Percentiles rank a stretch among this genome's conserved stretches.
phyloP scores from a whole-genome alignment of 148 eudicot species.

The Oxyria digyna region DNA sequence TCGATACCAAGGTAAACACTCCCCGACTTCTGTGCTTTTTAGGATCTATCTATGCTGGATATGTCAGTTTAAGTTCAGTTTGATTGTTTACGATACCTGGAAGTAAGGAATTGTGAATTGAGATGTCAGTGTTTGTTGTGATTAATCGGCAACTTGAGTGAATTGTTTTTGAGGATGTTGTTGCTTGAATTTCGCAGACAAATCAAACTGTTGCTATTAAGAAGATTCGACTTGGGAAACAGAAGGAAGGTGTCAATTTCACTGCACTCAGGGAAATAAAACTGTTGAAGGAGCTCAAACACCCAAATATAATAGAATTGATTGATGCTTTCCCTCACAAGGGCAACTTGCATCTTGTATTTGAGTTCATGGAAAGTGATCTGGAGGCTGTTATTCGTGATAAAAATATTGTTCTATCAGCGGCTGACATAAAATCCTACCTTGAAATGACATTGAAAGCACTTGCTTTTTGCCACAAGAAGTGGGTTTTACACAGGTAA shows the following conservation, averaged over 20 bases:
- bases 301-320: conserved; percentile 75
- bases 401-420: conserved; percentile 80
- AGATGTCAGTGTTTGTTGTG: not conserved
- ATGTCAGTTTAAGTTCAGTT: not conserved
- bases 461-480: conserved; percentile 83
- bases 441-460: conserved; percentile 90
- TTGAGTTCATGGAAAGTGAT: conserved; percentile 98
- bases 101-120: not conserved
- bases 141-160: not conserved
- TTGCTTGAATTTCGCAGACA: conserved; percentile 36
- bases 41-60: not conserved
- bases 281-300: conserved; percentile 80
- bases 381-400: conserved; percentile 96
- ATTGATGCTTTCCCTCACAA: conserved; percentile 93
- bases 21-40: not conserved
- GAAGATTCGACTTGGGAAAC: conserved; percentile 94
- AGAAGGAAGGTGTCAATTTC: conserved; percentile 97
- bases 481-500: conserved; percentile 97
- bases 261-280: conserved; percentile 94
- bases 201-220: conserved; percentile 83
- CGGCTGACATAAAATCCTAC: conserved; percentile 79
- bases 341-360: conserved; percentile 88
- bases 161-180: not conserved
- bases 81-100: not conserved
- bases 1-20: conserved; percentile 64